Base-by-base conservation (phyloP, 1,139 yeast species). In the Barnettozyma hawaiiensis region DNA sequence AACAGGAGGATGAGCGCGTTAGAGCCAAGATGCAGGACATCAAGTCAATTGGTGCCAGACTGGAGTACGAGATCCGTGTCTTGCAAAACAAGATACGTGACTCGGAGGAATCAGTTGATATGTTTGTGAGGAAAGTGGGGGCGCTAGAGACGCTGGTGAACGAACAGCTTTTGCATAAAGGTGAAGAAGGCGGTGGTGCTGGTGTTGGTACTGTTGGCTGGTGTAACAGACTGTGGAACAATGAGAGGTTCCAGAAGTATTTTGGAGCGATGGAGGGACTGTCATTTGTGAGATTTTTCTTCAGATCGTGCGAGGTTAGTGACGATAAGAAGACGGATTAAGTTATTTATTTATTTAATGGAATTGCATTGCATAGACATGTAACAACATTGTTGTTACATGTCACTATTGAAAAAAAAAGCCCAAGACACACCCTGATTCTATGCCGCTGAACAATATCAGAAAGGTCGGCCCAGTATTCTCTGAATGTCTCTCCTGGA, bases 1-100 rank as follows among this genome's bases (percentile, higher is more conserved):
- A 55, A n/a, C 57, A 56, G n/a, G 61, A 57, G 47, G 64, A 60
- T 47, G 59, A 56, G 39, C 59, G 52, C 50, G 60, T 82, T 37
- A 65, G 71, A 39, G 65, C 63, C 37, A 82, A 77, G 49, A 65
- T 84, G 48, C 66, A 68, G 31, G 90, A 84, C 46, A 70, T 87
- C 36, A 78, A 79, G 29, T 78, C 85, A 2, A 69, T 83, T 34
- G 78, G 85, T 27, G 92, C 95, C 20, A 70, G 95, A 49, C 67
- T 92, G 45, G 75, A 80, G 43, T 92, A 90, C 60, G 96, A 92
- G 57, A 72, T 87, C 21, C 66, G 95, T 44, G 72, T 86, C 40
- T 70, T 92, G 19, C 74, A 74, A 33, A 79, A 81, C 43, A 78
- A 92, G 53, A 75, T 90, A 44, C 76, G 80, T 44, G 97, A 92